Evolutionary conservation across 805 yeast genomes (phyloP).

Genomic region (Kluyveromyces siamensis): DNA sequence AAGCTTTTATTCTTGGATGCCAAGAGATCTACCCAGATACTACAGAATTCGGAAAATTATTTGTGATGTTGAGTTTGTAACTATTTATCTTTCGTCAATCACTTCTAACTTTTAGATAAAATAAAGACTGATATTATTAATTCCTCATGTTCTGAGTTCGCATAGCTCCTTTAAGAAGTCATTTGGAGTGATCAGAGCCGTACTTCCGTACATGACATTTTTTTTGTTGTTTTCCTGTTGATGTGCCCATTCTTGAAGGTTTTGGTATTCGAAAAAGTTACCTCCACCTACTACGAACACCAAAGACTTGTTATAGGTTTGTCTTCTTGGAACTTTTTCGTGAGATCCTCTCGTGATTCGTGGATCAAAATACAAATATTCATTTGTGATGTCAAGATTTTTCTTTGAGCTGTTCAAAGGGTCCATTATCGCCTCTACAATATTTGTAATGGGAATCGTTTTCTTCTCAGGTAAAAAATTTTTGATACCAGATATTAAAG

Average conservation of each 20-base stretch:
- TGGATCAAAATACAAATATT: slow-evolving; percentile 86
- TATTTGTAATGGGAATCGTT: slow-evolving; percentile 78
- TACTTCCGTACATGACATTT: slow-evolving; percentile 78
- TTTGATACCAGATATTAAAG: slow-evolving; percentile 79
- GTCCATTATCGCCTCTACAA: slow-evolving; percentile 87
- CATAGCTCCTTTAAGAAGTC: slow-evolving; percentile 63
- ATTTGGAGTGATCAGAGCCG: slow-evolving; percentile 61
- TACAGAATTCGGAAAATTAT: slow-evolving; percentile 32
- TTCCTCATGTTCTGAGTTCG: slow-evolving; percentile 32
- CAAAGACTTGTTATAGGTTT: slow-evolving; percentile 67
- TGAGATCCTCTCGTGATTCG: slow-evolving; percentile 78
- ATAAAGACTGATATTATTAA: not conserved
- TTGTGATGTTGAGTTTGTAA: slow-evolving; percentile 14
- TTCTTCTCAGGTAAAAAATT: slow-evolving; percentile 82
- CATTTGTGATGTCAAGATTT: slow-evolving; percentile 71
- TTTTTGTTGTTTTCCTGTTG: slow-evolving; percentile 35
- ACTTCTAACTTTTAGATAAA: not conserved
- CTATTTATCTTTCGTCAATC: not conserved
- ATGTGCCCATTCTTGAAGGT: slow-evolving; percentile 80
- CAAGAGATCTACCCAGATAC: slow-evolving; percentile 63
- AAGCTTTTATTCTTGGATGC: slow-evolving; percentile 79
- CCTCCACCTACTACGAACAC: slow-evolving; percentile 98
- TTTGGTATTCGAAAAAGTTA: slow-evolving; percentile 87
- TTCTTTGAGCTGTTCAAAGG: slow-evolving; percentile 57
- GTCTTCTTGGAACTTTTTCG: slow-evolving; percentile 80